Evolutionary conservation across 306 rosid species (phyloP), one percentile per base, ranked within the genome.

Genomic region (Arachis hypogaea): DNA sequence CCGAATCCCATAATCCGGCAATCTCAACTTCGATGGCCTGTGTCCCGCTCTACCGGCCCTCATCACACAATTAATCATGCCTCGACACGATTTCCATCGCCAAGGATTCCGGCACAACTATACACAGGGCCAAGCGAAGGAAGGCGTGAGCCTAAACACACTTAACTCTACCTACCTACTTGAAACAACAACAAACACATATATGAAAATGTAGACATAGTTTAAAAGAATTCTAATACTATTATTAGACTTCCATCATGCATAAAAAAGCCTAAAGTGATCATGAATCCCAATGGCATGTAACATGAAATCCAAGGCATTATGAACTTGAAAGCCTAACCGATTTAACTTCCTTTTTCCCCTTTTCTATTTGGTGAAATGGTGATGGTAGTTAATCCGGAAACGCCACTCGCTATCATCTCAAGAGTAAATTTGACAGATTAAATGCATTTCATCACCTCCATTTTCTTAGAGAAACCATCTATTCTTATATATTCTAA

Each of bases 271-370:
- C 44, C 67, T 12, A 47, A 33, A 33, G 2, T 33, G 38, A 45
- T 40, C 61, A 49, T 46, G 59, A 55, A 62, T 16, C 36, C 12
- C 5, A 5, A 68, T 63, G 8, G 62, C 69, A 77, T 71, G 43
- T 63, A 40, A 77, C 63, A 49, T 45, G 54, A 57, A 75, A 22
- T 69, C 56, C 56, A 69, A 33, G 51, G 62, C 63, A 57, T 56
- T 14, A 63, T 36, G 10, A 63, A 11, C 50, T 56, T 64, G 3
- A 12, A 18, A 56, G 63, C 56, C 16, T 43, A 43, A 22, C 63
- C 54, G 29, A 69, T 51, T 60, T 5, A 40, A 69, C 28, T 22
- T 22, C 28, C 28, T 22, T 22, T 22, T 22, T 22, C 28, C 28
- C 28, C 28, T 22, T 22, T 22, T 22, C 28, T 22, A 22, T 22